A percentile compares a stretch with the other conserved stretches of the same genome.
These are phyloP conservation scores for Bipolaris bicolor DNA, from an alignment of 2,329 filamentous ascomycete species.

Conservation along the genomic window DNA sequence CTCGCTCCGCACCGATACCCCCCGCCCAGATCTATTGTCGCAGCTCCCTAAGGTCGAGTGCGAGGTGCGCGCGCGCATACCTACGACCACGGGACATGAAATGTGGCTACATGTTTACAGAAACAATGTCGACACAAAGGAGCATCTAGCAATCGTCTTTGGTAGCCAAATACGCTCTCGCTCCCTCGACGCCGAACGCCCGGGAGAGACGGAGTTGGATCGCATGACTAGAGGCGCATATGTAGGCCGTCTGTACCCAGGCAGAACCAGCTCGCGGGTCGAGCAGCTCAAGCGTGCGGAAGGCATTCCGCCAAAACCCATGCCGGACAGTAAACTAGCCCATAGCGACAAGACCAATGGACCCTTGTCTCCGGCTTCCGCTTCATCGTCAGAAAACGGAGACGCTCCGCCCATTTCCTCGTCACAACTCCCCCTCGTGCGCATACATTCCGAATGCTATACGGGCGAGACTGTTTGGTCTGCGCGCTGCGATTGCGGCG, in stretches of 20 bases:
- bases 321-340: conserved; percentile 11
- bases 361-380: conserved; percentile 25
- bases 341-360: conserved; percentile 18
- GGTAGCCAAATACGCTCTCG: conserved; percentile 79
- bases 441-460: conserved; percentile 98
- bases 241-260: conserved; percentile 83
- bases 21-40: conserved; percentile 74
- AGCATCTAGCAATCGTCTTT: conserved; percentile 97
- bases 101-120: conserved; percentile 97
- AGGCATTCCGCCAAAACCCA: conserved; percentile 31
- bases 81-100: conserved; percentile 87
- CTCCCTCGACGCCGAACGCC: conserved; percentile 70
- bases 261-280: conserved; percentile 75
- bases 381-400: conserved; percentile 37
- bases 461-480: conserved; percentile 99
- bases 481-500: conserved; percentile 94
- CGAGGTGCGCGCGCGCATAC: conserved; percentile 91
- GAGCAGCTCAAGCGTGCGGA: conserved; percentile 56
- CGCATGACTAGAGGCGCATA: conserved; percentile 96
- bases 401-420: conserved; percentile 36
- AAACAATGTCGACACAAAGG: conserved; percentile 92
- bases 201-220: conserved; percentile 84
- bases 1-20: conserved; percentile 43
- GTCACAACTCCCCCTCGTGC: conserved; percentile 72
- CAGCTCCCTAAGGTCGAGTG: conserved; percentile 86